Base-by-base conservation (phyloP, 768 basidiomycete species). In the Chalciporus piperatus region DNA sequence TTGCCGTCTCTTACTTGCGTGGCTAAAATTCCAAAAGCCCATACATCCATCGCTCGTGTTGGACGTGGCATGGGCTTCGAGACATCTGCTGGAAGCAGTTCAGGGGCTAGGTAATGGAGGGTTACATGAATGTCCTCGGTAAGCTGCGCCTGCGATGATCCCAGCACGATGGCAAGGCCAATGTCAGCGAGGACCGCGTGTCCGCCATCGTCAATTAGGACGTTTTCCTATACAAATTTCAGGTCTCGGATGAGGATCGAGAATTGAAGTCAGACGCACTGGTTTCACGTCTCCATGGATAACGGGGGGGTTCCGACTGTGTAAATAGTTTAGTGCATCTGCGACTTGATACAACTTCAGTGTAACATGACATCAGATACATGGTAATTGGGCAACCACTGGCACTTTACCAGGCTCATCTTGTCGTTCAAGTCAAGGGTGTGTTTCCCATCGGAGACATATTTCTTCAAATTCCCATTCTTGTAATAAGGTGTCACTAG, bases 281-380 rank as follows among this genome's bases (percentile, higher is more conserved):
- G 70, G 71, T 60, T 73, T 74, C 23, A 74, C 58, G 35, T 75
- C 73, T 14, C 69, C 74, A 28, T 74, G 73, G 17, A 71, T 50
- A 6, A 74, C 47, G 3, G 35, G 3, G 16, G 35, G 35, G 6
- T 6, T 50, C 22, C 17, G 35, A 10, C 7, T 22, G 44, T 70
- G 68, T 35, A 68, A 39, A 37, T 62, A 70, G 23, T 44, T 50
- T 6, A 68, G 20, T 25, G 62, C 64, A 38, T 39, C 52, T 5
- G 65, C 43, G 40, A 59, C 11, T n/a, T 67, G 56, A 45, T 53
- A 62, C 16, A 59, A 11, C 68, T 68, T 27, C 17, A 43, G 46
- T 4, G 19, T 3, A 38, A 30, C 12, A 11, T 49, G 38, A 25
- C 30, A 44, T 38, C 30, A 8, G 6, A 27, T 14, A 6, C 6